phyloP scores from a whole-genome alignment of 768 basidiomycete genomes.

The Suillus discolor region DNA sequence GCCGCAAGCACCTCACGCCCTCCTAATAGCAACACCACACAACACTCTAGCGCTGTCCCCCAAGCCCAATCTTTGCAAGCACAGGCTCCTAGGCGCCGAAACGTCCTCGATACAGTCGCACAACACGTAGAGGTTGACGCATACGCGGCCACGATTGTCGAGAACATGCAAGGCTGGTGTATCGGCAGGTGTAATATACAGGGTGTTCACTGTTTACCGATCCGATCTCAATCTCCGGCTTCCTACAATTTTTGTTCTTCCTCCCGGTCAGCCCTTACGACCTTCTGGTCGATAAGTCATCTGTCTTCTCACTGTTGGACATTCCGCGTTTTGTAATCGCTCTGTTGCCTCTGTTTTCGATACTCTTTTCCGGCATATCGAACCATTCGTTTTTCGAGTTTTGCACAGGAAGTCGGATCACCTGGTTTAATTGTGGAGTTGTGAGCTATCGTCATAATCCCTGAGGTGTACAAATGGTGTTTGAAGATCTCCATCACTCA shows the following conservation, averaged over 20 bases:
- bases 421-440: not conserved
- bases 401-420: not conserved
- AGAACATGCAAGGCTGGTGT: slow-evolving; percentile 48
- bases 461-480: not conserved
- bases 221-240: slow-evolving; percentile 44
- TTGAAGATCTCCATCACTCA: not conserved
- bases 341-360: not conserved
- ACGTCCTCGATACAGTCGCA: too few relatives aligned
- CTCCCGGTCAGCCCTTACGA: not conserved
- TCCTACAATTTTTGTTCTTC: slow-evolving; percentile 24
- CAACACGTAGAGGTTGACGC: too few relatives aligned
- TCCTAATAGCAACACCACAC: too few relatives aligned
- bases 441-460: not conserved
- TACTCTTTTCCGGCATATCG: slow-evolving; percentile 1
- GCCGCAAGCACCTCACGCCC: too few relatives aligned
- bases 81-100: too few relatives aligned
- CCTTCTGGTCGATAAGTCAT: slow-evolving; percentile 6
- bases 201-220: slow-evolving; percentile 47
- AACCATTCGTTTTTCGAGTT: slow-evolving; percentile 3
- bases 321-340: not conserved
- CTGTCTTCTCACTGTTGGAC: slow-evolving; percentile 1
- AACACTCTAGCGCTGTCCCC: too few relatives aligned
- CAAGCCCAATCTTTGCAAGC: too few relatives aligned
- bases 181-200: slow-evolving; percentile 39
- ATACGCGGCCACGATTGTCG: too few relatives aligned